Percentiles rank a stretch among this genome's conserved stretches.
Conservation (phyloP, 495 filamentous ascomycete genomes). For the Filosporella fistucella region DNA sequence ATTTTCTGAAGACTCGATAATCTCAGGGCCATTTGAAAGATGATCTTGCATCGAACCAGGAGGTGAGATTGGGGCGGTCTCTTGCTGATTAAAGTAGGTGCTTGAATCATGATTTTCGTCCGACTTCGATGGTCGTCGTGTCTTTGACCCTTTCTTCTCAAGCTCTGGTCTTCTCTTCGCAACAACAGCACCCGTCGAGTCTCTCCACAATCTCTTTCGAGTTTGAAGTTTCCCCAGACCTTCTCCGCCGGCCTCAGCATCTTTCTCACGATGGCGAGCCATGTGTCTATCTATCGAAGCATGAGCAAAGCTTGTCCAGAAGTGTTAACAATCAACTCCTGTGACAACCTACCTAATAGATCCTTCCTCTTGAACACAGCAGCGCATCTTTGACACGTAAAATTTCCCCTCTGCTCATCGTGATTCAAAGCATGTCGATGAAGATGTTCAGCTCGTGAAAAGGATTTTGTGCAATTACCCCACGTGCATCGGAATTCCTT, state of each 20-base stretch:
- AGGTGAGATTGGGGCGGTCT: conserved; percentile 2
- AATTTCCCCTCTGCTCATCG: conserved; percentile 34
- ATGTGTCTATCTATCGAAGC: conserved; percentile 47
- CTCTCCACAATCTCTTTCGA: conserved; percentile 52
- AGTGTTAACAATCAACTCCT: neutral
- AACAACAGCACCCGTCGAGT: conserved; percentile 49
- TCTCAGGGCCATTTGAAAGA: neutral
- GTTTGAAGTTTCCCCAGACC: conserved; percentile 52
- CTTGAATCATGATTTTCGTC: neutral
- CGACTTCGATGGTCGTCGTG: neutral
- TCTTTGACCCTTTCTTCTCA: conserved; percentile 8
- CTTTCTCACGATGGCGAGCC: conserved; percentile 51
- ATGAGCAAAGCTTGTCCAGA: conserved; percentile 3
- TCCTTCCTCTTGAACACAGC: conserved; percentile 52
- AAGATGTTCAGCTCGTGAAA: conserved; percentile 52
- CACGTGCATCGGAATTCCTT: conserved; percentile 36
- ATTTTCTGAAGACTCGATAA: neutral
- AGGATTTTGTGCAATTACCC: conserved; percentile 43
- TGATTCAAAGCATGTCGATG: conserved; percentile 56
- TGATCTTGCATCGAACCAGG: conserved; percentile 3
- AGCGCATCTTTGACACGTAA: conserved; percentile 46
- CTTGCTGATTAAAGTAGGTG: neutral
- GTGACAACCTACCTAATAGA: conserved; percentile 37
- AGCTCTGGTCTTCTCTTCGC: conserved; percentile 29
- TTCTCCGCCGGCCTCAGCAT: conserved; percentile 53